phyloP scores from a whole-genome alignment of 2,329 filamentous ascomycete genomes.

The Trichophyton mentagrophytes region DNA sequence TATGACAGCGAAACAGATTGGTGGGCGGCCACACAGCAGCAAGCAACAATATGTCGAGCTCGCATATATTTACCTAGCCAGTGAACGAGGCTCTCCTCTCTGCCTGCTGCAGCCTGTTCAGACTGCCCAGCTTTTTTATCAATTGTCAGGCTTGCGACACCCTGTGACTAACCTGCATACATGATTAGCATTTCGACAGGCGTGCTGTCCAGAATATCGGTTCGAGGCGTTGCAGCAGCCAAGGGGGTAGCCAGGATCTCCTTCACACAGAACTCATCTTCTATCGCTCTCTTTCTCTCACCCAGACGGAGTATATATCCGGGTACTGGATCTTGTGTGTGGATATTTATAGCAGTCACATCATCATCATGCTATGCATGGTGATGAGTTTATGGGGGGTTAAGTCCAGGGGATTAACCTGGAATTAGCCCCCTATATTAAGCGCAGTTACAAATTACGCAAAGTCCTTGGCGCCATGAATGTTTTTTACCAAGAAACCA shows the following conservation, averaged over 20 bases:
- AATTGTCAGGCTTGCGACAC: conserved; percentile 2
- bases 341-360: conserved; percentile 1
- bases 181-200: neutral
- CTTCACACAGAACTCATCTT: neutral
- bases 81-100: neutral
- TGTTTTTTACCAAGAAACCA: neutral
- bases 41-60: neutral
- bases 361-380: neutral
- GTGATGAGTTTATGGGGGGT: neutral
- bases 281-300: neutral
- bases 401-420: neutral
- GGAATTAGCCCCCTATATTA: conserved; percentile 4
- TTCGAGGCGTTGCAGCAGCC: neutral
- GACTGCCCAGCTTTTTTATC: neutral
- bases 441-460: conserved; percentile 1
- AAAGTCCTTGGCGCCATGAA: neutral
- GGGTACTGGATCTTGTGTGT: neutral
- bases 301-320: neutral
- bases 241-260: neutral
- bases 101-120: neutral
- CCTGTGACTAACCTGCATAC: neutral
- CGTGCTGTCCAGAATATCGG: neutral
- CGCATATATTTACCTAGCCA: neutral
- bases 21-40: neutral
- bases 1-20: neutral